A percentile compares a stretch with the other conserved stretches of the same genome.
phyloP scores from a whole-genome alignment of 2,329 filamentous ascomycete genomes.

The Penicillium sclerotigenum region DNA sequence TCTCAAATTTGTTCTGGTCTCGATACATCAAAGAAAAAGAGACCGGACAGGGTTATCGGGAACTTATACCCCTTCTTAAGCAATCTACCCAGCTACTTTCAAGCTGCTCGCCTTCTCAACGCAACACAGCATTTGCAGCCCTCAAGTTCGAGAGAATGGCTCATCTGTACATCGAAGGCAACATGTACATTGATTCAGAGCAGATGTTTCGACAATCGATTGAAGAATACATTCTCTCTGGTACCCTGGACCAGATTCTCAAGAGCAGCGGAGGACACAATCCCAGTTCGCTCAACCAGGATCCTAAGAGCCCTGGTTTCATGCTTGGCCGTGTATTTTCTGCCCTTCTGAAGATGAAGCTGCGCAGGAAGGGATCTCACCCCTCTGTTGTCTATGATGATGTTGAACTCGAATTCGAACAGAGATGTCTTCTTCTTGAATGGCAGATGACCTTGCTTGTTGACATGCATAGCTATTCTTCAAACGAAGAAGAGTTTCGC shows the following conservation, averaged over 20 bases:
- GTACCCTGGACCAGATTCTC: conserved; percentile 32
- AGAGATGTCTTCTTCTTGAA: conserved; percentile 35
- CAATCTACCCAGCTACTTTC: conserved; percentile 41
- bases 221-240: conserved; percentile 39
- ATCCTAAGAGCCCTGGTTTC: conserved; percentile 36
- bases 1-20: conserved; percentile 50
- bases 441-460: conserved; percentile 39
- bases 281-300: conserved; percentile 29
- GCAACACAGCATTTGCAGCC: conserved; percentile 39
- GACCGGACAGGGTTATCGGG: conserved; percentile 29
- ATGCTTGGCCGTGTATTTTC: conserved; percentile 39
- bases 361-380: conserved; percentile 30
- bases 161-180: conserved; percentile 40
- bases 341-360: conserved; percentile 36
- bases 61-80: conserved; percentile 40
- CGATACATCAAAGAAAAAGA: conserved; percentile 46
- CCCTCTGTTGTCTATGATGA: conserved; percentile 33
- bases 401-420: conserved; percentile 21
- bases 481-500: conserved; percentile 30
- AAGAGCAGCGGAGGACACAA: conserved; percentile 27
- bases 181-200: conserved; percentile 35
- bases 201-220: conserved; percentile 42
- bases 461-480: conserved; percentile 28
- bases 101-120: conserved; percentile 33
- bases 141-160: conserved; percentile 47